Base-by-base conservation (phyloP, 495 filamentous ascomycete genomes). In the Hamigera avellanea region DNA sequence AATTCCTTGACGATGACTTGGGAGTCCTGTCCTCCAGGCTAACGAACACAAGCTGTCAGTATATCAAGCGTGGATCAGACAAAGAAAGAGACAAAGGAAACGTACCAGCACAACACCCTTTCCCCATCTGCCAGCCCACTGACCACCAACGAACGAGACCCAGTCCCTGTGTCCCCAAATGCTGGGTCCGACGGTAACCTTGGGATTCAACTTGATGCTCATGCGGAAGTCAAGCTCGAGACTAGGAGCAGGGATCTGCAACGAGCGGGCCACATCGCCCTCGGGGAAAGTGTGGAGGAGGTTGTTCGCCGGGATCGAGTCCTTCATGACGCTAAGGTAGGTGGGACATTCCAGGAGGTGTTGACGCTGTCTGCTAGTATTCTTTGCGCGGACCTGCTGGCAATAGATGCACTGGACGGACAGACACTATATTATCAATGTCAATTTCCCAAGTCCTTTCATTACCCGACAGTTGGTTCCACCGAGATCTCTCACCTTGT, bases 191-290 rank as follows among this genome's bases (percentile, higher is more conserved):
- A 76, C 64, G 1, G 59, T 56, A 18, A 75, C 69, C 43, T 71
- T 70, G 0, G 72, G 63, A 44, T 73, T 77, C 54, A 76, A 52
- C 42, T 71, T 66, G 34, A 78, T 67, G 50, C 67, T 73, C 65
- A 78, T 73, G 37, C 74, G 72, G 52, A 78, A 78, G 43, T 78
- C 73, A 31, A 75, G 56, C 42, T 76, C 69, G 9, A 77, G 60
- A 12, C 58, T 56, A 0, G 75, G 75, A n/a, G 63, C 65, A 13
- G 69, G 69, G 25, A 73, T 68, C 39, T 71, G 68, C 25, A 70
- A 52, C 12, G 66, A 68, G 12, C 67, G 67, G 14, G 66, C 63
- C 14, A 69, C 64, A 37, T 70, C 62, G 35, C 68, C 68, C 41
- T 73, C 69, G 39, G 68, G 66, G 53, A 71, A 70, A 38, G 68